A percentile compares a stretch with the other conserved stretches of the same genome.
Evolutionary conservation across 371 early-diverging fungal genomes (phyloP).

Genomic region (Mucor irregularis): DNA sequence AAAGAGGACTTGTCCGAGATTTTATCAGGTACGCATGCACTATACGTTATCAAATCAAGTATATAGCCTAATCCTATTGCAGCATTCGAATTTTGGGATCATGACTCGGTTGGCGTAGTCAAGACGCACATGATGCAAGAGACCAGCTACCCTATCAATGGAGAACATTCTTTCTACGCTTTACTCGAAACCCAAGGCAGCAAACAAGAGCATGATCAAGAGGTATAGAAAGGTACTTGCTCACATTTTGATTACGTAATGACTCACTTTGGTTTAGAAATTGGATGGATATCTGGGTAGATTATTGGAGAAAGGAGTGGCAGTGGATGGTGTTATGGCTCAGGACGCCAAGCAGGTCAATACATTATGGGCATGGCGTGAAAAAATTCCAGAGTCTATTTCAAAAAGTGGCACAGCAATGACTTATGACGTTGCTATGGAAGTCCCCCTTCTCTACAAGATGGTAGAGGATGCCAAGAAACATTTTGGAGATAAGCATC

Average conservation of each 20-base stretch:
- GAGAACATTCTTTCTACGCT: conserved; percentile 74
- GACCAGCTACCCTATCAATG: conserved; percentile 63
- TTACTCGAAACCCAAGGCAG: conserved; percentile 89
- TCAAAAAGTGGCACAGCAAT: conserved; percentile 53
- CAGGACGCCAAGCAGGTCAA: conserved; percentile 60
- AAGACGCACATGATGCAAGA: conserved; percentile 72
- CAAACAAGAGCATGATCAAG: conserved; percentile 77
- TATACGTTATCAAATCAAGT: not conserved
- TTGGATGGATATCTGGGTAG: conserved; percentile 54
- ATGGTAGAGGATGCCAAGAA: conserved; percentile 71
- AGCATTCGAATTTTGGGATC: conserved; percentile 91
- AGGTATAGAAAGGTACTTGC: conserved; percentile 26
- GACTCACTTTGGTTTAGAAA: conserved; percentile 60
- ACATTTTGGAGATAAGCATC: conserved; percentile 46
- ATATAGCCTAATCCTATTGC: not conserved
- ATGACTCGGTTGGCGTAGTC: conserved; percentile 61
- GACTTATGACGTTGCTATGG: conserved; percentile 83
- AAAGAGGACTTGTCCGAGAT: conserved; percentile 50
- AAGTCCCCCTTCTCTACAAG: conserved; percentile 77
- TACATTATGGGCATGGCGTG: conserved; percentile 42
- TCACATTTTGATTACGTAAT: not conserved
- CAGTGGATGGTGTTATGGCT: conserved; percentile 76
- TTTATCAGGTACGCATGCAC: conserved; percentile 47
- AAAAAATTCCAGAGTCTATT: conserved; percentile 37
- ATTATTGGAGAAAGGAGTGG: conserved; percentile 54